Conservation (phyloP, 768 basidiomycete genomes). For the Cytidiella melzeri region DNA sequence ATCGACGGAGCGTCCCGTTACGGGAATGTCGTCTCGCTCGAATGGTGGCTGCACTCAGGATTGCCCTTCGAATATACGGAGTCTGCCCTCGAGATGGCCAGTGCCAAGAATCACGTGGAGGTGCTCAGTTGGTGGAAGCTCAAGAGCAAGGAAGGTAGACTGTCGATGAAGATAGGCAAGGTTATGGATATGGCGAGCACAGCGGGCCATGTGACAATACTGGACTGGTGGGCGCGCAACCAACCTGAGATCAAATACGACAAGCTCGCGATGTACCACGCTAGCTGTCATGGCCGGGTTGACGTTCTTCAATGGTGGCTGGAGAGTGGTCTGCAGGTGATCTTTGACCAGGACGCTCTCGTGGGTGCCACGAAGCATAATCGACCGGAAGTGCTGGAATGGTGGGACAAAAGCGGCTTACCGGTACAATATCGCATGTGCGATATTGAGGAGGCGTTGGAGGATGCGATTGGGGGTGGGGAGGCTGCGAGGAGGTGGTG, state of each 20-base stretch:
- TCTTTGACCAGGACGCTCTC: slow-evolving; percentile 77
- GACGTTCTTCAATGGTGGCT: slow-evolving; percentile 84
- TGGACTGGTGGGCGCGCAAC: slow-evolving; percentile 84
- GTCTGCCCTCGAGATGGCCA: slow-evolving; percentile 73
- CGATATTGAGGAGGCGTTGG: slow-evolving; percentile 87
- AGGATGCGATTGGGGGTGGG: slow-evolving; percentile 81
- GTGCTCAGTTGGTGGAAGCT: slow-evolving; percentile 83
- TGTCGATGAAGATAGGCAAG: slow-evolving; percentile 75
- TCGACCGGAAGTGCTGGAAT: slow-evolving; percentile 74
- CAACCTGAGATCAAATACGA: slow-evolving; percentile 78
- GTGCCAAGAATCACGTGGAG: slow-evolving; percentile 67
- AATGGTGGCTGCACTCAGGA: slow-evolving; percentile 76
- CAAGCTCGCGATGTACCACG: slow-evolving; percentile 67
- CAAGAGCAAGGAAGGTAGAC: slow-evolving; percentile 37
- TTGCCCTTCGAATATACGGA: slow-evolving; percentile 71
- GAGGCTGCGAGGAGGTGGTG: slow-evolving; percentile 75
- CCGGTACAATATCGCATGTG: slow-evolving; percentile 85
- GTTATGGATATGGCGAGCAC: slow-evolving; percentile 83
- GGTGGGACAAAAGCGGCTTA: slow-evolving; percentile 81
- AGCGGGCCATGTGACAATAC: slow-evolving; percentile 65
- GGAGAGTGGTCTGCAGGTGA: slow-evolving; percentile 65
- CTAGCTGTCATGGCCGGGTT: slow-evolving; percentile 74
- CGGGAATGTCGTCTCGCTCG: slow-evolving; percentile 66
- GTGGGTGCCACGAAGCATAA: slow-evolving; percentile 78
- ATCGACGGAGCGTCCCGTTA: slow-evolving; percentile 76